phyloP scores from a whole-genome alignment of 192 early-diverging fungal genomes.

The Backusella parvicylindrica region DNA sequence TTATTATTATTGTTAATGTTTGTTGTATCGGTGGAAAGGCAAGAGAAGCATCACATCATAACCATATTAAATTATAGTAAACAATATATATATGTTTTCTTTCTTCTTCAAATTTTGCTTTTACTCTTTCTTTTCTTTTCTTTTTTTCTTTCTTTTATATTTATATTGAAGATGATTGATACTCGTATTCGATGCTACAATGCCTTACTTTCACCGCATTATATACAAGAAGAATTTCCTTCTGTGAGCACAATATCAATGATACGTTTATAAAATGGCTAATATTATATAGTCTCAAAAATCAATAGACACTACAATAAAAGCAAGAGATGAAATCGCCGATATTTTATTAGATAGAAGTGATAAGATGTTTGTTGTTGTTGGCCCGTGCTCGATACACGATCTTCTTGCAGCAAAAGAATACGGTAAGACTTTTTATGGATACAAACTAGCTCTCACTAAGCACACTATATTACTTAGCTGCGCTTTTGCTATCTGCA shows the following conservation, averaged over 20 bases:
- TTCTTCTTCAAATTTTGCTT: background rate
- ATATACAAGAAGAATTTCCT: constrained; percentile 79
- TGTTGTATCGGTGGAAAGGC: background rate
- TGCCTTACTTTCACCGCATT: constrained; percentile 85
- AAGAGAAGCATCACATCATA: background rate
- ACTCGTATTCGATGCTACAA: constrained; percentile 81
- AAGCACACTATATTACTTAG: constrained; percentile 3
- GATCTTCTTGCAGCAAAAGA: constrained; percentile 79
- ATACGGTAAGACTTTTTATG: constrained; percentile 71
- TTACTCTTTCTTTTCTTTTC: background rate
- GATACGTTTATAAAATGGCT: no score
- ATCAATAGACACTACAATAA: constrained; percentile 31
- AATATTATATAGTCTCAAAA: constrained; percentile 10
- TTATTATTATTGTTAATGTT: background rate
- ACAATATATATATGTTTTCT: background rate
- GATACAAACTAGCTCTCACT: no score
- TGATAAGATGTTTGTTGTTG: constrained; percentile 83
- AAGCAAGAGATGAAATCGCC: constrained; percentile 59
- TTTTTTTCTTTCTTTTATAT: background rate
- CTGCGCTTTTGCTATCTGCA: constrained; percentile 10
- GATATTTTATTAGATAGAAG: constrained; percentile 72
- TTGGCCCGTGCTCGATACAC: constrained; percentile 96
- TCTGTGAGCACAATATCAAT: constrained; percentile 55
- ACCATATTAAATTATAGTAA: background rate
- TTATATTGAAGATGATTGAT: constrained; percentile 59